These are phyloP conservation scores for Paxillus involutus DNA, from an alignment of 768 basidiomycete genomes.

Conservation along the genomic window DNA sequence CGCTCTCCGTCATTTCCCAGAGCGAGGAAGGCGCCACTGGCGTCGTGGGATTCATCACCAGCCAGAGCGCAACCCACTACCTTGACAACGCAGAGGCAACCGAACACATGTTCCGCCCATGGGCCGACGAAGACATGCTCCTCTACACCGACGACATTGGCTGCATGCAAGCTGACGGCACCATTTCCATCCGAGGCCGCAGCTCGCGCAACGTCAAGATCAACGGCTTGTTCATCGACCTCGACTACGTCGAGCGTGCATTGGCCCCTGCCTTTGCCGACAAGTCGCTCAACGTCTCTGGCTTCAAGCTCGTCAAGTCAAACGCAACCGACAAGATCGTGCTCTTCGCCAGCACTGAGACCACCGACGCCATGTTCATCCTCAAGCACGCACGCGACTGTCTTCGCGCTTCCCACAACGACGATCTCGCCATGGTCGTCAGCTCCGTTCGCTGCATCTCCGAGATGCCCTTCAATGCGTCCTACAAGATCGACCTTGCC, in stretches of 20 bases:
- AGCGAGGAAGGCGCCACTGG: slow-evolving; percentile 23
- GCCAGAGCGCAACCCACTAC: slow-evolving; percentile 27
- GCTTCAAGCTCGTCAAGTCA: slow-evolving; percentile 30
- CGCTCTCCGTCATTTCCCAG: slow-evolving; percentile 20
- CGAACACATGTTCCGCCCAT: slow-evolving; percentile 28
- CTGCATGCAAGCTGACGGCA: slow-evolving; percentile 26
- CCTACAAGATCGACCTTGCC: slow-evolving; percentile 30
- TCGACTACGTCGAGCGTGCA: slow-evolving; percentile 28
- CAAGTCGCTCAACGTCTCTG: slow-evolving; percentile 14
- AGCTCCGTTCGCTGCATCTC: slow-evolving; percentile 23
- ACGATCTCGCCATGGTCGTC: slow-evolving; percentile 23
- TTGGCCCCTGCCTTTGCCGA: slow-evolving; percentile 23
- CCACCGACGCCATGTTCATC: slow-evolving; percentile 17
- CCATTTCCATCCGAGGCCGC: slow-evolving; percentile 25
- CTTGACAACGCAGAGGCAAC: slow-evolving; percentile 26
- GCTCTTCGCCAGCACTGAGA: slow-evolving; percentile 19
- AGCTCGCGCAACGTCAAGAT: slow-evolving; percentile 31
- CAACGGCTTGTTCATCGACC: slow-evolving; percentile 29
- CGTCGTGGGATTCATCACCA: slow-evolving; percentile 27
- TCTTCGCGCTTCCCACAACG: slow-evolving; percentile 15
- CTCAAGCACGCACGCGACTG: slow-evolving; percentile 24
- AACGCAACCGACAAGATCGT: slow-evolving; percentile 24
- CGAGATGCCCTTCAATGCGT: slow-evolving; percentile 31
- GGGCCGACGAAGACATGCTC: slow-evolving; percentile 21
- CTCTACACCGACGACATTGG: slow-evolving; percentile 32